Evolutionary conservation across 1,139 yeast genomes (phyloP).

Genomic region (Sugiyamaella novakii): DNA sequence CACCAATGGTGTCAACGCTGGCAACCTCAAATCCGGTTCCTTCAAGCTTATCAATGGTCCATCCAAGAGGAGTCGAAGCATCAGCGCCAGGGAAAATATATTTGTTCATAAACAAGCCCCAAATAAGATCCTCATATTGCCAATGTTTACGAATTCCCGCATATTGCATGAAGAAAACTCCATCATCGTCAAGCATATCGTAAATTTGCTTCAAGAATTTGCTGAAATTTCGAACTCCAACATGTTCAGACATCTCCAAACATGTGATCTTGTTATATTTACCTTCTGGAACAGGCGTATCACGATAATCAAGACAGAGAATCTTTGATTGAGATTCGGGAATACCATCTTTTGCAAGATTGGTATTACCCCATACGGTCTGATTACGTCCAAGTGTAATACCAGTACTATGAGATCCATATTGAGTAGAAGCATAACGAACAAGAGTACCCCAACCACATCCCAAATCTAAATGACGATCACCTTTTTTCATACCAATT

Average conservation of each 20-base stretch:
- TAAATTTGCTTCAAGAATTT: conserved; percentile 77
- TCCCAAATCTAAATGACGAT: conserved; percentile 77
- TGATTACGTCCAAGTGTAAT: conserved; percentile 88
- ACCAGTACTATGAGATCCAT: conserved; percentile 88
- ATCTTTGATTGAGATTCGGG: conserved; percentile 69
- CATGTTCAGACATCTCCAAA: conserved; percentile 96
- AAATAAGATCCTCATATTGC: conserved; percentile 92
- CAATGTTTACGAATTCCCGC: conserved; percentile 90
- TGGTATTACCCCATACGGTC: conserved; percentile 83
- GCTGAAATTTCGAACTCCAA: conserved; percentile 83
- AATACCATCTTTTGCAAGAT: conserved; percentile 69
- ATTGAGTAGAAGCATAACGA: conserved; percentile 76
- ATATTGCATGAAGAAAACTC: conserved; percentile 81
- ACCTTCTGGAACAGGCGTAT: conserved; percentile 70
- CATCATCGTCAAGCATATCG: conserved; percentile 89
- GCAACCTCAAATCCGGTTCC: conserved; percentile 85
- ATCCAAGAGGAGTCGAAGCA: conserved; percentile 91
- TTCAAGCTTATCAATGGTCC: conserved; percentile 76
- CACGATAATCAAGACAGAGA: conserved; percentile 87
- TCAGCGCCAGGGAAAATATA: conserved; percentile 98
- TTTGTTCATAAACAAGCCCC: conserved; percentile 97
- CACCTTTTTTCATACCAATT: conserved; percentile 72
- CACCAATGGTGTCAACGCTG: conserved; percentile 85
- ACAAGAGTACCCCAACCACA: conserved; percentile 98
- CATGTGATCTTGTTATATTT: conserved; percentile 86